Evolutionary conservation across 73 alveolate genomes (phyloP), one percentile per base, ranked within the genome.

Genomic region (Breviolum minutum): DNA sequence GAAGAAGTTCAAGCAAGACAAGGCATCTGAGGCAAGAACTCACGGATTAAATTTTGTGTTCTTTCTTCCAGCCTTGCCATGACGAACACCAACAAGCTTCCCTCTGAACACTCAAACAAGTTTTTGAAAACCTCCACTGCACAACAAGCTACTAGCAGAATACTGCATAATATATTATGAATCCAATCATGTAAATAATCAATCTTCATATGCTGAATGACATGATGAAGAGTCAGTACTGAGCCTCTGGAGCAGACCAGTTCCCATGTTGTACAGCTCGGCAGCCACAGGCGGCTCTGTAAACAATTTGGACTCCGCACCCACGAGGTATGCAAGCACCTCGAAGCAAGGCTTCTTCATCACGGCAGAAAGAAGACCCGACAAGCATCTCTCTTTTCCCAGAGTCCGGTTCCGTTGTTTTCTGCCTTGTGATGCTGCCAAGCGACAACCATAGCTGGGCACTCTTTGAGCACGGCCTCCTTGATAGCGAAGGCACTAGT

Each of bases 391-490:
- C 81, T 17, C 81, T 40, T 40, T 0, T 40, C 54, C 54, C 54
- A 40, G 54, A 40, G 54, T 40, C 77, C 77, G 24, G 17, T 22
- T 68, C 17, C 77, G 77, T 68, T 68, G 4, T 68, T 1, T 68
- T 68, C 17, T 68, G 77, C 24, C 24, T 68, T 17, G 77, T 6
- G 24, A 17, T 19, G 30, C 29, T 81, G 93, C 30, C 76, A 74
- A 90, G 96, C 32, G 17, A 22, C 96, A 40, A 90, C 96, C 96
- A 90, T 90, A 6, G 96, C 87, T 69, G 96, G 96, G 68, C 96
- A 90, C 60, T 90, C 96, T 74, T 90, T 90, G 96, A 90, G 88
- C 61, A 90, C 96, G 12, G 96, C 96, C 63, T 90, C 96, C 96
- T 90, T 26, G 12, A 14, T 10, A 61, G 71, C 14, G 54, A 40